Evolutionary conservation across 2,329 filamentous ascomycete genomes (phyloP), one percentile per base, ranked within the genome.

Genomic region (Microsporum canis): DNA sequence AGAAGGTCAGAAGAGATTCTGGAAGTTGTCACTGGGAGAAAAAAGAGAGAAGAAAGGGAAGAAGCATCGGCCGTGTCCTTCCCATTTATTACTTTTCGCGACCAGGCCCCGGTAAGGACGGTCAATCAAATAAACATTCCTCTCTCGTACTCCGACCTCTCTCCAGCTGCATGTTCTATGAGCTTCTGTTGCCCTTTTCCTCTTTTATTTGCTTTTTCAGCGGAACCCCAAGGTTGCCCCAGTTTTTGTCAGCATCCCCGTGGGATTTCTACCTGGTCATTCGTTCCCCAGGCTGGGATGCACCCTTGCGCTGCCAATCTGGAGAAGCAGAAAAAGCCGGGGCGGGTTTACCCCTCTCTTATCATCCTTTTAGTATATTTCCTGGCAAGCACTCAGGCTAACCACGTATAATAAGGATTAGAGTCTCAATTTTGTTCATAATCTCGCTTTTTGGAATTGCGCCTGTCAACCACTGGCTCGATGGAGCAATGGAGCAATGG

Each of bases 211-310:
- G 31, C 31, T 55, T 55, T 55, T 55, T 55, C 51, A 10, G 31
- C 31, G 33, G 51, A 36, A 55, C 51, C 31, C 31, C 51, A 55
- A 55, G 51, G 51, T 55, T 55, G 51, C 51, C 51, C 51, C 51
- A 55, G 51, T 55, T 55, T 38, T 55, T 55, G 3, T 55, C 14
- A 53, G 51, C 51, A 55, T 55, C 43, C 43, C 43, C n/a, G 51
- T 17, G 33, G 49, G 51, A 55, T 55, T 51, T 55, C 33, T n/a
- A 55, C 51, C 51, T 36, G 33, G 51, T 55, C 51, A 55, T 55
- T 55, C 51, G 51, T 55, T 55, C 51, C 51, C 51, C 51, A 55
- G 51, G 51, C 51, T 55, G n/a, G 51, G 51, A 55, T 55, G 31
- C 23, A 55, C 51, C 51, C 51, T 34, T 33, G 51, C 27, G n/a